Percentiles rank a stretch among this genome's conserved stretches.
Evolutionary conservation across 108 stramenopile species (phyloP).

Genomic region (Asterionellopsis glacialis): DNA sequence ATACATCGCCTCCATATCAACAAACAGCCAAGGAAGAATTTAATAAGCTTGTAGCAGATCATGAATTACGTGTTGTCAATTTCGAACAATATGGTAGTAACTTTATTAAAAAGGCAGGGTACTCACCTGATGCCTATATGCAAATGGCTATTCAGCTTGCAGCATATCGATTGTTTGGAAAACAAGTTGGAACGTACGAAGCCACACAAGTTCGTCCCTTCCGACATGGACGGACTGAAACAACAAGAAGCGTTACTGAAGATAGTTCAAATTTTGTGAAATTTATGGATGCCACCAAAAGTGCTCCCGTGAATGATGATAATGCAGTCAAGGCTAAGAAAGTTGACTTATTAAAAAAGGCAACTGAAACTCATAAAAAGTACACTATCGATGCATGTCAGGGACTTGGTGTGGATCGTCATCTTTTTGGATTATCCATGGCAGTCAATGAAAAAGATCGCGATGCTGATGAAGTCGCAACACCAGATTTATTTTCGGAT

Average conservation of each 20-base stretch:
- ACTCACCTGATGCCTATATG: conserved; percentile 65
- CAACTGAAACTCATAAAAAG: conserved; percentile 49
- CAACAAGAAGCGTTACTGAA: conserved; percentile 46
- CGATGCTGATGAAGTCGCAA: conserved; percentile 32
- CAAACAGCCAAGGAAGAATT: conserved; percentile 1
- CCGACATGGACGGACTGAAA: conserved; percentile 74
- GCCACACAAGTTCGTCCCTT: conserved; percentile 74
- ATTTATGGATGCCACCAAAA: conserved; percentile 25
- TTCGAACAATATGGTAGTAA: conserved; percentile 36
- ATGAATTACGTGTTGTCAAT: conserved; percentile 21
- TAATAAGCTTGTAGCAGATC: conserved; percentile 9
- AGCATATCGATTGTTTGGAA: conserved; percentile 55
- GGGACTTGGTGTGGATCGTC: conserved; percentile 77
- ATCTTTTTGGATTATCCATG: conserved; percentile 72
- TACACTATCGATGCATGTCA: conserved; percentile 63
- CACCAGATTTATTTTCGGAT: conserved; percentile 66
- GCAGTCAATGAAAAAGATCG: conserved; percentile 45
- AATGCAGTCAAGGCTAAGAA: conserved; percentile 27
- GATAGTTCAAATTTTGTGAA: conserved; percentile 52
- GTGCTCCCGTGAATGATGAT: conserved; percentile 8
- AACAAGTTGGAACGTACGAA: conserved; percentile 73
- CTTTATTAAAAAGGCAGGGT: conserved; percentile 41
- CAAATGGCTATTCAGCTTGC: conserved; percentile 88
- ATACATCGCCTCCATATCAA: neutral
- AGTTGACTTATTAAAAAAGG: conserved; percentile 47